Conservation (phyloP, 176 grass and related monocot genomes). For the Aechmea fasciata region DNA sequence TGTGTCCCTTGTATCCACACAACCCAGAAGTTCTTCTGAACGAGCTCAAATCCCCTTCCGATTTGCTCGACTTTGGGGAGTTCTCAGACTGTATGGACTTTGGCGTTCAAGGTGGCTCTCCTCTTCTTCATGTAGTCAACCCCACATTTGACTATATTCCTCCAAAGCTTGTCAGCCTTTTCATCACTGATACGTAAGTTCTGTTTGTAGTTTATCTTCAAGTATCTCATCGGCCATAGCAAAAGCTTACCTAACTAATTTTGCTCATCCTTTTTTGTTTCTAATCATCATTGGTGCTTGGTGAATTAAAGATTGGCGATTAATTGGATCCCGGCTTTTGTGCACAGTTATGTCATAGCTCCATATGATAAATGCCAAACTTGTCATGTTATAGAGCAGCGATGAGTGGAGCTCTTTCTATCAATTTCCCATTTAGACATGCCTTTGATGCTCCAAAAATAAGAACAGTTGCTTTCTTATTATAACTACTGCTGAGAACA, state of each 20-base stretch:
- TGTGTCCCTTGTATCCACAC: slow-evolving; percentile 93
- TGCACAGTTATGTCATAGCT: too few relatives aligned
- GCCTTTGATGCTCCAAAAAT: too few relatives aligned
- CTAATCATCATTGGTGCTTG: too few relatives aligned
- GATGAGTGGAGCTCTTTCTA: too few relatives aligned
- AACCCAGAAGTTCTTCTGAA: slow-evolving; percentile 85
- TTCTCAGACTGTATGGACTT: slow-evolving; percentile 96
- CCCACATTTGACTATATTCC: slow-evolving; percentile 94
- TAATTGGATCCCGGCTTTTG: too few relatives aligned
- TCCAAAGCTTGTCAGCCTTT: slow-evolving; percentile 89
- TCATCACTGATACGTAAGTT: slow-evolving; percentile 89
- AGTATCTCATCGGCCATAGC: background rate
- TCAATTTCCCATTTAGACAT: too few relatives aligned
- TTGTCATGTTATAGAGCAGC: background rate
- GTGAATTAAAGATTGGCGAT: too few relatives aligned
- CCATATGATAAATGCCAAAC: background rate
- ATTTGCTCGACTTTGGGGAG: slow-evolving; percentile 90
- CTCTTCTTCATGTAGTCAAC: slow-evolving; percentile 82
- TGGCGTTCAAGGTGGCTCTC: slow-evolving; percentile 46
- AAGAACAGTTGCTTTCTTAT: too few relatives aligned
- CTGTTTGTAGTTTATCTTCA: background rate
- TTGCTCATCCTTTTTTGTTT: too few relatives aligned
- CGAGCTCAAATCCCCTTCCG: slow-evolving; percentile 80
- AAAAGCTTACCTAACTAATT: background rate
- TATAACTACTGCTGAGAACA: too few relatives aligned